These are phyloP conservation scores for Diaporthe batatas DNA, from an alignment of 2,329 filamentous ascomycete genomes.

Conservation along the genomic window DNA sequence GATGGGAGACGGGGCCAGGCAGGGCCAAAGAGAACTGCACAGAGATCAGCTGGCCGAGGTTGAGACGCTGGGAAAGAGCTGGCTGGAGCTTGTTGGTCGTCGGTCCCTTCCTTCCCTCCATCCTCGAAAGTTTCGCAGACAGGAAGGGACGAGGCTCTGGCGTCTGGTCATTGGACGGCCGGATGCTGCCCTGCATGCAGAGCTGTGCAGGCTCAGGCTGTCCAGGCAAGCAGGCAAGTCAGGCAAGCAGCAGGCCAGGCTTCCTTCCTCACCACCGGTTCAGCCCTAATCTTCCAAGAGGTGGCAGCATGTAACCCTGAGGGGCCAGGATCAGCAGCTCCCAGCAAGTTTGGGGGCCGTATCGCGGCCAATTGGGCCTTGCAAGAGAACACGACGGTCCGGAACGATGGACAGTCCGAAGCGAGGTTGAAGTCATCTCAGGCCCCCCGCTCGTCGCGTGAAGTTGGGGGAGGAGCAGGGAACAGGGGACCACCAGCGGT, in stretches of 20 bases:
- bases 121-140: neutral
- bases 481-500: neutral
- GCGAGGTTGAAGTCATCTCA: constrained; percentile 24
- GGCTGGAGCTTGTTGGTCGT: neutral
- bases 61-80: neutral
- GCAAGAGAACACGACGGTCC: too few species aligned
- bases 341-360: constrained; percentile 36
- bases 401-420: constrained; percentile 18
- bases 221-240: too few species aligned
- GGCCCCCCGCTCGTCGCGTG: neutral
- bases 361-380: constrained; percentile 10
- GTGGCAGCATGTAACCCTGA: constrained; percentile 34
- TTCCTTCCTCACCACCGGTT: constrained; percentile 35
- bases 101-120: neutral
- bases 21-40: too few species aligned
- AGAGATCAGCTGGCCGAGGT: too few species aligned
- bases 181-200: constrained; percentile 23
- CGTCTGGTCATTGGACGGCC: constrained; percentile 30
- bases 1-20: too few species aligned
- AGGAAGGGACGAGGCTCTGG: constrained; percentile 12
- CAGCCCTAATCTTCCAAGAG: constrained; percentile 39
- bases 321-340: constrained; percentile 4
- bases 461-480: constrained; percentile 11
- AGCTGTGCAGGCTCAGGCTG: too few species aligned
- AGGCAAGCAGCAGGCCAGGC: constrained; percentile 19